Percentiles rank a stretch among this genome's conserved stretches.
Conservation (phyloP, 345 rosid genomes). For the Erucastrum elatum region DNA sequence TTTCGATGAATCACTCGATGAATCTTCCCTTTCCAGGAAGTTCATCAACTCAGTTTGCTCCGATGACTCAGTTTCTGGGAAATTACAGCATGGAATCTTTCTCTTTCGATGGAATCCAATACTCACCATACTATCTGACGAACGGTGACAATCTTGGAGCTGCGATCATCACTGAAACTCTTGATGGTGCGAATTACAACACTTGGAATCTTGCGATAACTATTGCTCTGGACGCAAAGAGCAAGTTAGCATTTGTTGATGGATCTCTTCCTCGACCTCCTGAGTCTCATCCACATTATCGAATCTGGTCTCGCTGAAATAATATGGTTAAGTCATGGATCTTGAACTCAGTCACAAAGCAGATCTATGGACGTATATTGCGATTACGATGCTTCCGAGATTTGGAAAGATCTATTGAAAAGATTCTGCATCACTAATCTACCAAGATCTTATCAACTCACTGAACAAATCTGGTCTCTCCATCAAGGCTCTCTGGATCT, state of each 20-base stretch:
- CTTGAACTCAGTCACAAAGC: background rate
- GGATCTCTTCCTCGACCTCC: background rate
- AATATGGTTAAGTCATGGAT: background rate
- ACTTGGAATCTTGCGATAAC: background rate
- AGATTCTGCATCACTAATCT: background rate
- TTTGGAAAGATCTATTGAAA: background rate
- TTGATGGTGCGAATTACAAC: background rate
- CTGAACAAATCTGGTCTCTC: background rate
- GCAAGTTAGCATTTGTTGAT: background rate
- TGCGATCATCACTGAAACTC: background rate
- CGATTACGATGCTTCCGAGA: background rate
- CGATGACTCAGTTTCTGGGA: too few relatives aligned
- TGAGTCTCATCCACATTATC: background rate
- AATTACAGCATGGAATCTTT: background rate
- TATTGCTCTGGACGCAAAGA: background rate
- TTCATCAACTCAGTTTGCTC: too few relatives aligned
- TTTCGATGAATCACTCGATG: too few relatives aligned
- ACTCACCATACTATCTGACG: background rate
- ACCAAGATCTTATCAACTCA: background rate
- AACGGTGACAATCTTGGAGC: background rate
- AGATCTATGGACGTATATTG: background rate
- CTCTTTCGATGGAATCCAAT: background rate
- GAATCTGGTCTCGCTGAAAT: background rate
- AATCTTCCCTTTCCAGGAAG: too few relatives aligned
- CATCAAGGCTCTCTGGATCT: background rate